These are phyloP conservation scores for Spiromastix sp. DNA, from an alignment of 2,329 filamentous ascomycete genomes.

Conservation along the genomic window DNA sequence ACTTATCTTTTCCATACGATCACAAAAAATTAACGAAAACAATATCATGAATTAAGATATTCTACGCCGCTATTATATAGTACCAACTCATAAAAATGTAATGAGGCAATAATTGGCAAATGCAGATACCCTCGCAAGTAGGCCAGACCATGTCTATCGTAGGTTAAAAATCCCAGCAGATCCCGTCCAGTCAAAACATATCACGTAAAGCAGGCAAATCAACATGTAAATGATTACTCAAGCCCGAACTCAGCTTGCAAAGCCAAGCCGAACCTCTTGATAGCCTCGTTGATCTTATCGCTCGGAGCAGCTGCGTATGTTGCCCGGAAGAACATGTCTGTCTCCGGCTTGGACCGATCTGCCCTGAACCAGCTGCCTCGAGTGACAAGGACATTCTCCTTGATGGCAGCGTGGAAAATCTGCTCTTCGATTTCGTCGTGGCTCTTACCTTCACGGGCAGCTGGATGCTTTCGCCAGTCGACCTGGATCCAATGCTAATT, in stretches of 20 bases:
- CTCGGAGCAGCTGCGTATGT: conserved; percentile 76
- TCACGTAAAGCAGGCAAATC: no score
- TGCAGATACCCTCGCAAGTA: no score
- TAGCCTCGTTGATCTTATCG: conserved; percentile 61
- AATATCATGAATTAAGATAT: no score
- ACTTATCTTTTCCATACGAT: no score
- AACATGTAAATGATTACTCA: no score
- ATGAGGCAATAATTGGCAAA: no score
- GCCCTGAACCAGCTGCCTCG: conserved; percentile 88
- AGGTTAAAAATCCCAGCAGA: no score
- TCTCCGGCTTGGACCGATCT: conserved; percentile 48
- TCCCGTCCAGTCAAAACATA: no score
- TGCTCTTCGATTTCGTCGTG: conserved; percentile 60
- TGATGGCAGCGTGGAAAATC: conserved; percentile 69
- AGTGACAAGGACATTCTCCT: conserved; percentile 67
- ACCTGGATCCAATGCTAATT: conserved; percentile 40
- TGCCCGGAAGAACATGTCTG: conserved; percentile 73
- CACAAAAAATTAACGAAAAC: no score
- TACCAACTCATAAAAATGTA: no score
- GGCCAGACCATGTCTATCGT: no score
- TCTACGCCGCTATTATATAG: no score
- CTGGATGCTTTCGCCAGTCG: conserved; percentile 37
- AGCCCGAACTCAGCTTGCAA: conserved; percentile 53
- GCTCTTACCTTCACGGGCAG: conserved; percentile 24
- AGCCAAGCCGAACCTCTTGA: conserved; percentile 64